Conservation (phyloP, 2,329 filamentous ascomycete genomes). For the Epichloe sibirici region DNA sequence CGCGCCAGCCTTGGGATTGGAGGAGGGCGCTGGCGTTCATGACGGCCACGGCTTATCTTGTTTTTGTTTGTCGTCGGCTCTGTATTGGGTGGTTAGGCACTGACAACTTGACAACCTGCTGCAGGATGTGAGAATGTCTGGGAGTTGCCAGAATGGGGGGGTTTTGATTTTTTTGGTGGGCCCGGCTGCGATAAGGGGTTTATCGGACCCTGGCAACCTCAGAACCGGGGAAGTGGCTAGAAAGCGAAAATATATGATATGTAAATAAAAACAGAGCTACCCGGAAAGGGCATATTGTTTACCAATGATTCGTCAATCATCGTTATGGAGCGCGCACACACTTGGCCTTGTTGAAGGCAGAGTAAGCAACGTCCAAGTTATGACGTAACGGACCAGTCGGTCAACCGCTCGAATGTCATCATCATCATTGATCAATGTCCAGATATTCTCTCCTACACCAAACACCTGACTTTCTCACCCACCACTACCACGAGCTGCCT, state of each 20-base stretch:
- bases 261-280: no score
- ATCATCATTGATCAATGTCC: no score
- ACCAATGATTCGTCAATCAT: no score
- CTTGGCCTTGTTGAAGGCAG: background rate
- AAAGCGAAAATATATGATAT: no score
- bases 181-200: background rate
- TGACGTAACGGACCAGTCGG: background rate
- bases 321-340: no score
- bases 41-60: background rate
- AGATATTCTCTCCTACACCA: no score
- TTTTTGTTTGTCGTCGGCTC: background rate
- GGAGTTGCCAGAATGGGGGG: background rate
- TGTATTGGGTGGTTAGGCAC: background rate
- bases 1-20: slow-evolving; percentile 79
- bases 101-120: no score
- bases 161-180: slow-evolving; percentile 1
- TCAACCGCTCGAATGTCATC: no score
- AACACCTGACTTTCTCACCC: no score
- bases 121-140: background rate
- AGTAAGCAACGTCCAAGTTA: no score
- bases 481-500: no score
- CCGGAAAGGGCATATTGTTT: no score
- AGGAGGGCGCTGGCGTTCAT: slow-evolving; percentile 85
- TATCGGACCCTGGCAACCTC: background rate
- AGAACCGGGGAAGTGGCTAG: background rate